These are phyloP conservation scores for Naganishia randhawae DNA, from an alignment of 768 basidiomycete species.

Conservation along the genomic window DNA sequence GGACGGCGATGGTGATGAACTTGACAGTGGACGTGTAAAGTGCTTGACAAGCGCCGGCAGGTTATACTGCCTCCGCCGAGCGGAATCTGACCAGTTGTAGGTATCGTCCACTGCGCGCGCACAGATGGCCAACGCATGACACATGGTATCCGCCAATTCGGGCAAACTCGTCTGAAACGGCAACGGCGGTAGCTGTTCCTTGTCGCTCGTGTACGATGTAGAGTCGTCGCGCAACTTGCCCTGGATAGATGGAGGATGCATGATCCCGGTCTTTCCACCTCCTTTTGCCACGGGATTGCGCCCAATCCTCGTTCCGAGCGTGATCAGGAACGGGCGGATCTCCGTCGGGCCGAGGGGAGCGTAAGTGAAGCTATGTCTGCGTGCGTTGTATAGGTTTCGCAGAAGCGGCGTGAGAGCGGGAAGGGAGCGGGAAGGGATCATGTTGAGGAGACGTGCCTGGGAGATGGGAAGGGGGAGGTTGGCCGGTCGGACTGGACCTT, in stretches of 20 bases:
- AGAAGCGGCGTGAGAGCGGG: slow-evolving; percentile 21
- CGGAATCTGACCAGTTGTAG: slow-evolving; percentile 17
- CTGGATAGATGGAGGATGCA: not conserved
- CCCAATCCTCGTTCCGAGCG: slow-evolving; percentile 16
- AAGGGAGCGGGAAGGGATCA: not conserved
- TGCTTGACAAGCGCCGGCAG: not conserved
- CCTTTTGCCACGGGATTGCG: slow-evolving; percentile 23
- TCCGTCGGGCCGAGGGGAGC: slow-evolving; percentile 2
- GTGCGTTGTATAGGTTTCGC: slow-evolving; percentile 10
- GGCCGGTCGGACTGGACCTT: not conserved
- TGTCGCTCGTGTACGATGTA: not conserved
- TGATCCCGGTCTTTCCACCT: not conserved
- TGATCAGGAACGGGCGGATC: slow-evolving; percentile 20
- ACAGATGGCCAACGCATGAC: slow-evolving; percentile 1
- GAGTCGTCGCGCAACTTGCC: slow-evolving; percentile 8
- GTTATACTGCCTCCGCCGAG: not conserved
- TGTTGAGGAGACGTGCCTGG: slow-evolving; percentile 5
- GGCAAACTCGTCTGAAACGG: slow-evolving; percentile 19
- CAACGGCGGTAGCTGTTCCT: no score
- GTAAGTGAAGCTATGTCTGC: slow-evolving; percentile 19
- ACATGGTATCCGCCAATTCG: slow-evolving; percentile 9
- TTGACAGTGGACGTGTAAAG: not conserved
- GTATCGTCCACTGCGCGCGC: slow-evolving; percentile 14
- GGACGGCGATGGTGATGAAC: no score
- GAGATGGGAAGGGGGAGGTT: not conserved